Percentiles rank a stretch among this genome's conserved stretches.
phyloP scores from a whole-genome alignment of 2,329 filamentous ascomycete species.

The Botryosphaeria agaves region DNA sequence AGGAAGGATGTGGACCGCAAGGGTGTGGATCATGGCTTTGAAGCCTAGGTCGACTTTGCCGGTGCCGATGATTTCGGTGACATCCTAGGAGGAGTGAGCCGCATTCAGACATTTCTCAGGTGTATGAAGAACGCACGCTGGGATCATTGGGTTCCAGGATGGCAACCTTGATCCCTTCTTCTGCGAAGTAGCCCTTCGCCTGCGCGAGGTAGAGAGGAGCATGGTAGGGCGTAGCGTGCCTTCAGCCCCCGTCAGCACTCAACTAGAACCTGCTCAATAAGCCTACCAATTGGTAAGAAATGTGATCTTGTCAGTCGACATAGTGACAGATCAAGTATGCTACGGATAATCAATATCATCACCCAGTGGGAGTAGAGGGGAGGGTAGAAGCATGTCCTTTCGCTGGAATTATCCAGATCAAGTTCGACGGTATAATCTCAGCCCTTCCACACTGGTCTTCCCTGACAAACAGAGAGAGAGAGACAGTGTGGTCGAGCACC shows the following conservation, averaged over 20 bases:
- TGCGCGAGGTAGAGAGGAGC: conserved; percentile 63
- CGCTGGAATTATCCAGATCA: conserved; percentile 80
- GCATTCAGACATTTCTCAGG: neutral
- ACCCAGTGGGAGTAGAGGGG: conserved; percentile 13
- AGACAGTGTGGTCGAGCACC: conserved; percentile 14
- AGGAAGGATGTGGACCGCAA: conserved; percentile 41
- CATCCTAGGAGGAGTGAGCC: conserved; percentile 31
- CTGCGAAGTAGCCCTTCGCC: conserved; percentile 55
- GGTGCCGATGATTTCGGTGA: conserved; percentile 64
- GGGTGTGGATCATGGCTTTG: conserved; percentile 73
- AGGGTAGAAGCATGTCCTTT: conserved; percentile 67
- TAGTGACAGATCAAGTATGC: conserved; percentile 33
- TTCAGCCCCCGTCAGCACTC: too few species aligned
- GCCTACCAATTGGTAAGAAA: conserved; percentile 69
- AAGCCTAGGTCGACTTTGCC: conserved; percentile 64
- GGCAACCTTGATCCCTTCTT: conserved; percentile 62
- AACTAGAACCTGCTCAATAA: conserved; percentile 2
- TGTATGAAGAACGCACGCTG: conserved; percentile 30
- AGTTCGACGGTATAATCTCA: conserved; percentile 72
- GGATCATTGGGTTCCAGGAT: conserved; percentile 65
- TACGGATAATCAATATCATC: conserved; percentile 31
- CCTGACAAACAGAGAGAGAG: conserved; percentile 6
- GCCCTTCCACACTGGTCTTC: conserved; percentile 28
- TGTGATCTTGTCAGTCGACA: conserved; percentile 73
- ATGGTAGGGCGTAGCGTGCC: conserved; percentile 71